These are phyloP conservation scores for Scleroderma citrinum DNA, from an alignment of 768 basidiomycete species.

Conservation along the genomic window DNA sequence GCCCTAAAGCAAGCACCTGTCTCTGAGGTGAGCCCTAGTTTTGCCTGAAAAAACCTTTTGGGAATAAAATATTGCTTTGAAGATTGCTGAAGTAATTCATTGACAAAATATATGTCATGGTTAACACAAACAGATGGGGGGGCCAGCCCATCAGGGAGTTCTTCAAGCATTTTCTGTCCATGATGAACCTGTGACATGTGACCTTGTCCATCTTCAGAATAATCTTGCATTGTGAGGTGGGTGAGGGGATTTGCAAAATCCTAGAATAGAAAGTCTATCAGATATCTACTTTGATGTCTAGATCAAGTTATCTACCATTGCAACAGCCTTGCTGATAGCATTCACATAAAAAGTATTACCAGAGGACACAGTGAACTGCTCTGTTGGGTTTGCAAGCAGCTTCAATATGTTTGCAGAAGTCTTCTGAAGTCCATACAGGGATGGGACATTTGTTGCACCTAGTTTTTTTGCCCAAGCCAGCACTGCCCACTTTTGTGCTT, in stretches of 20 bases:
- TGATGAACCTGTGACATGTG: slow-evolving; percentile 22
- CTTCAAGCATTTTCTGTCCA: slow-evolving; percentile 26
- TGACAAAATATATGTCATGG: slow-evolving; percentile 14
- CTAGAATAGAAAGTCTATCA: slow-evolving; percentile 5
- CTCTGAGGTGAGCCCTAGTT: background rate
- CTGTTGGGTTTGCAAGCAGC: slow-evolving; percentile 17
- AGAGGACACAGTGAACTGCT: slow-evolving; percentile 11
- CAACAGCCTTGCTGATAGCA: background rate
- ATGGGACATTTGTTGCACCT: slow-evolving; percentile 20
- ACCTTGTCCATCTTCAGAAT: slow-evolving; percentile 19
- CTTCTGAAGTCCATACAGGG: slow-evolving; percentile 9
- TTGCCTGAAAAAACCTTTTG: background rate
- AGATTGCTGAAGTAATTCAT: slow-evolving; percentile 13
- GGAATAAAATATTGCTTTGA: background rate
- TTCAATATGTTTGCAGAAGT: slow-evolving; percentile 12
- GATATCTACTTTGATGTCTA: too few species aligned
- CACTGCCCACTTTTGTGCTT: slow-evolving; percentile 21
- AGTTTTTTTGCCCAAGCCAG: slow-evolving; percentile 21
- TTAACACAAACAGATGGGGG: slow-evolving; percentile 20
- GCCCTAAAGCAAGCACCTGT: background rate
- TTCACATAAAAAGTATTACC: slow-evolving; percentile 26
- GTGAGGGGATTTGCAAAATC: slow-evolving; percentile 23
- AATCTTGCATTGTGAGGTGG: slow-evolving; percentile 19
- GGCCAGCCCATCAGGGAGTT: slow-evolving; percentile 6
- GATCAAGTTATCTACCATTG: too few species aligned